Percentiles rank a stretch among this genome's conserved stretches.
Conservation (phyloP, 306 rosid species). For the Hippophae tibetana region DNA sequence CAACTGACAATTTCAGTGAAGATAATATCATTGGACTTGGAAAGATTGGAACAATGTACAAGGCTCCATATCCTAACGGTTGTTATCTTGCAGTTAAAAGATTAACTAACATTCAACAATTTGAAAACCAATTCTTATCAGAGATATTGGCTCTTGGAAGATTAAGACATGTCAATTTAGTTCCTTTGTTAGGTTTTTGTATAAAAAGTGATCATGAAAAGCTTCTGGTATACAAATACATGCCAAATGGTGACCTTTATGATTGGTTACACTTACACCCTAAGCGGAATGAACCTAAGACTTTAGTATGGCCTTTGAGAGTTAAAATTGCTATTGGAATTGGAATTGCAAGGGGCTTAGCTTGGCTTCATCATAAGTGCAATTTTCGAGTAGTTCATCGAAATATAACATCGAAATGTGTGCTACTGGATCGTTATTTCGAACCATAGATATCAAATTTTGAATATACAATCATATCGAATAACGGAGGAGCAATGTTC, state of each 20-base stretch:
- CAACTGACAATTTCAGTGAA: no score
- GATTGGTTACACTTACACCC: slow-evolving; percentile 6
- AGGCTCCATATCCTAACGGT: slow-evolving; percentile 13
- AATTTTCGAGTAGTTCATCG: slow-evolving; percentile 13
- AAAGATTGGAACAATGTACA: slow-evolving; percentile 10
- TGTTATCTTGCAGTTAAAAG: slow-evolving; percentile 16
- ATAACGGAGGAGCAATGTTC: slow-evolving; percentile 12
- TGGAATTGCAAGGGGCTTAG: slow-evolving; percentile 11
- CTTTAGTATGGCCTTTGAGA: slow-evolving; percentile 15
- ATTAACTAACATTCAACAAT: background rate
- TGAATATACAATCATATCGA: background rate
- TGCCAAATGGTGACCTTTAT: slow-evolving; percentile 13
- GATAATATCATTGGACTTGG: slow-evolving; percentile 14
- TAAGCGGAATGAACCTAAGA: background rate
- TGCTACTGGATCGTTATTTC: slow-evolving; percentile 5
- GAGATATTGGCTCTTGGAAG: slow-evolving; percentile 10
- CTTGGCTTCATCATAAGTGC: slow-evolving; percentile 15
- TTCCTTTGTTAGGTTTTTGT: slow-evolving; percentile 13
- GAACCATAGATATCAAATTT: slow-evolving; percentile 17
- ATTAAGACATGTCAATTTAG: slow-evolving; percentile 3
- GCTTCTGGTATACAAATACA: slow-evolving; percentile 17
- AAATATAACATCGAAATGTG: background rate
- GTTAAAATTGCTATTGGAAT: slow-evolving; percentile 9
- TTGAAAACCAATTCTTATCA: slow-evolving; percentile 3
- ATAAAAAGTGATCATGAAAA: slow-evolving; percentile 6